Evolutionary conservation across 345 rosid genomes (phyloP).

Genomic region (Turritis glabra): DNA sequence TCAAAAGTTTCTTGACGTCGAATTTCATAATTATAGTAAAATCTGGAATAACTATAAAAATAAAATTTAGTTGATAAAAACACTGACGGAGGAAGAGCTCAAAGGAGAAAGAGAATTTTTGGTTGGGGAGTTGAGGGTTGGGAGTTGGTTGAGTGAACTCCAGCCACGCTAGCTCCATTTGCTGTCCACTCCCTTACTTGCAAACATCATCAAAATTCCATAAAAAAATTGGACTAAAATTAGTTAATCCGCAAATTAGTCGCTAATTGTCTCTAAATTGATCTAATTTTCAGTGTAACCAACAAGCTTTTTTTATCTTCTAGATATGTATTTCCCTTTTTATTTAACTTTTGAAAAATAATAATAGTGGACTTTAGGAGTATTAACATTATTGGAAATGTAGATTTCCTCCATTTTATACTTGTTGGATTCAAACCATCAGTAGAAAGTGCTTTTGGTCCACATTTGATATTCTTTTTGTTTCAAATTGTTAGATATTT

Average conservation of each 20-base stretch:
- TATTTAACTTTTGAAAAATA: not conserved
- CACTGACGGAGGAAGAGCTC: not conserved
- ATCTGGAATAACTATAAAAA: not conserved
- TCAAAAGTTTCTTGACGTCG: too few relatives aligned
- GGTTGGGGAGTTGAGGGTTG: not conserved
- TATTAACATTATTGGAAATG: not conserved
- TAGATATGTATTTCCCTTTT: not conserved
- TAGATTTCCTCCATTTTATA: not conserved
- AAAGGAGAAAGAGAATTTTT: not conserved
- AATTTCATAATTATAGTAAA: too few relatives aligned
- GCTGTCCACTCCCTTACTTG: not conserved
- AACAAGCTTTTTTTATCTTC: not conserved
- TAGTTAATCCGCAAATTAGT: not conserved
- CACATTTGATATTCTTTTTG: not conserved
- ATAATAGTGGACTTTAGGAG: conserved; percentile 1
- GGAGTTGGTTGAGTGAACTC: conserved; percentile 15
- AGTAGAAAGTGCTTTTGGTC: not conserved
- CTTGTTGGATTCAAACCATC: not conserved
- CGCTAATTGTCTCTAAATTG: not conserved
- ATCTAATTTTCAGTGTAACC: not conserved
- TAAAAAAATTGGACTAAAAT: not conserved
- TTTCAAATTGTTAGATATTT: not conserved
- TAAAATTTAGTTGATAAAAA: not conserved
- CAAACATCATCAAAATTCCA: not conserved
- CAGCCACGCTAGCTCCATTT: conserved; percentile 8